These are phyloP conservation scores for Rhizopogon sp. DNA, from an alignment of 768 basidiomycete genomes.

Conservation along the genomic window DNA sequence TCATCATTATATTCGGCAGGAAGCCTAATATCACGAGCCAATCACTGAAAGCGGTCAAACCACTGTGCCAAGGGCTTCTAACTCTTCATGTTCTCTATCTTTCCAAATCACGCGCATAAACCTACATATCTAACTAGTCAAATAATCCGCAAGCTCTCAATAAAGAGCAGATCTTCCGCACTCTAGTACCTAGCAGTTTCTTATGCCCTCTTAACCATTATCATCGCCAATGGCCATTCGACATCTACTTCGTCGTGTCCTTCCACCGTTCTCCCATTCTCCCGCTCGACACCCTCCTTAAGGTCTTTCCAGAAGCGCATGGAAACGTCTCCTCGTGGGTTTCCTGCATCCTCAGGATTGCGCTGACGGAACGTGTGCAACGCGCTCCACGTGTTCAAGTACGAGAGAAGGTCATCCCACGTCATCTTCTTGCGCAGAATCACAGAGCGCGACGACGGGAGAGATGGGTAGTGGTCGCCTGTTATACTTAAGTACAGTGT, in stretches of 20 bases:
- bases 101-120: background rate
- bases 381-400: slow-evolving; percentile 68
- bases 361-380: slow-evolving; percentile 62
- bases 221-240: slow-evolving; percentile 36
- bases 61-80: no score
- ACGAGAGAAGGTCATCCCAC: slow-evolving; percentile 63
- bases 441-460: slow-evolving; percentile 31
- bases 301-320: slow-evolving; percentile 57
- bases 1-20: no score
- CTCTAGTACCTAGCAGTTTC: background rate
- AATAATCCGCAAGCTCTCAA: background rate
- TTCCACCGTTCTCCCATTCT: slow-evolving; percentile 15
- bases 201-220: slow-evolving; percentile 8
- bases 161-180: background rate
- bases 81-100: no score
- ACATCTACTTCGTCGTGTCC: slow-evolving; percentile 27
- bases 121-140: background rate
- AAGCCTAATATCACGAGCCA: no score
- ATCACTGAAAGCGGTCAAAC: no score
- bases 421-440: slow-evolving; percentile 56
- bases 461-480: slow-evolving; percentile 39
- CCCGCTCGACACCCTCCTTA: slow-evolving; percentile 32
- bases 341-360: slow-evolving; percentile 49
- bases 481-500: background rate
- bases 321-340: slow-evolving; percentile 57